Evolutionary conservation across 192 early-diverging fungal genomes (phyloP), one percentile per base, ranked within the genome.

Genomic region (Podila verticillata): DNA sequence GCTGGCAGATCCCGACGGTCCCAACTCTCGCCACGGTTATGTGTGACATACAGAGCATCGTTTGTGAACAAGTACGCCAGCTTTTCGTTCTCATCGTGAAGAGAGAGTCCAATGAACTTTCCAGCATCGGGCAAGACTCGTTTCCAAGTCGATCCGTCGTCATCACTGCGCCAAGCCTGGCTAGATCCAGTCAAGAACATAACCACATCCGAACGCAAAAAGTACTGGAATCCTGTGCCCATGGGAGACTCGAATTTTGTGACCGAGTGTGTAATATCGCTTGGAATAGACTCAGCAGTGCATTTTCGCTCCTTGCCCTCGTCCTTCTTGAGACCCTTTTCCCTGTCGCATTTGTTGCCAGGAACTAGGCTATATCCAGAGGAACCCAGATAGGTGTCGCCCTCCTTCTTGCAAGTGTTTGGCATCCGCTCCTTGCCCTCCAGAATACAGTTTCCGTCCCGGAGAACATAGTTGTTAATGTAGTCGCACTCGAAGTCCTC

Each of bases 401-500:
- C 90, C 0, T 79, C 66, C 30, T 83, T 77, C 31, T 74, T 86
- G 81, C 97, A 98, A 20, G 85, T 88, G 34, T 85, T 81, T 65
- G 91, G 85, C 66, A 96, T 73, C 32, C 73, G 48, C 75, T 87
- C 79, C 22, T 74, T 56, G 8, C 91, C 92, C 7, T 81, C 69
- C 56, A 85, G 84, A 22, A 88, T 81, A 82, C 97, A 98, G 54
- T 83, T 62, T 22, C 88, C 88, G 28, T 82, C 69, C 26, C 87
- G 75, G 20, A 82, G 89, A 13, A 88, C 84, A 83, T 89, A 98
- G 73, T 95, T 91, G 13, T 44, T 44, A 15, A 44, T 44, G 68
- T 89, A 92, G 82, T 99, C 97, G 78, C 98, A 99, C 83, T 98
- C 98, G 82, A 90, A 99, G 83, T 99, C 98, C 57, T 88, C 85